A percentile compares a stretch with the other conserved stretches of the same genome.
Conservation (phyloP, 495 filamentous ascomycete genomes). For the Daldinia caldariorum region DNA sequence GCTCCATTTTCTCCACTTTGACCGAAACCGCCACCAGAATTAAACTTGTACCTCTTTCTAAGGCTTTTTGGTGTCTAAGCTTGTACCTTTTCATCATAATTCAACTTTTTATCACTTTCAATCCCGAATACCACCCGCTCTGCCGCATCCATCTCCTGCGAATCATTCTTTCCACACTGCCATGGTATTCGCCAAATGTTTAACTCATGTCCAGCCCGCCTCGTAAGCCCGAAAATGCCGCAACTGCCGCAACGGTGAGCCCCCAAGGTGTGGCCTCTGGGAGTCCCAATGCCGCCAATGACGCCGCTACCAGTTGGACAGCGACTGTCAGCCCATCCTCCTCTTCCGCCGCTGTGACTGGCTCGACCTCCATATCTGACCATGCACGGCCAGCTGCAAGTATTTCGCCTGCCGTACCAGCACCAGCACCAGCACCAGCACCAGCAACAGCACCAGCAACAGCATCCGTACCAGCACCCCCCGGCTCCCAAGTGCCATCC, state of each 20-base stretch:
- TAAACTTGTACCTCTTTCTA: slow-evolving; percentile 28
- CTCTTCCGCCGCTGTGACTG: slow-evolving; percentile 40
- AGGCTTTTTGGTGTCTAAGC: slow-evolving; percentile 16
- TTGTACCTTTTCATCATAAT: slow-evolving; percentile 42
- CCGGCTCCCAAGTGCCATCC: slow-evolving; percentile 42
- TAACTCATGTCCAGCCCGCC: slow-evolving; percentile 61
- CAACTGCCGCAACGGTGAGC: slow-evolving; percentile 61
- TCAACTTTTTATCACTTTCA: slow-evolving; percentile 27
- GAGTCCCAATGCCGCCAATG: slow-evolving; percentile 37
- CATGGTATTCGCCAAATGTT: slow-evolving; percentile 57
- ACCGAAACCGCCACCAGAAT: slow-evolving; percentile 41
- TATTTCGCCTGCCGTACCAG: slow-evolving; percentile 44
- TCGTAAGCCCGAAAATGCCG: slow-evolving; percentile 58
- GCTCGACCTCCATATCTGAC: slow-evolving; percentile 43
- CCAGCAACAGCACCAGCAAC: slow-evolving; percentile 36
- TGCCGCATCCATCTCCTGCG: slow-evolving; percentile 25
- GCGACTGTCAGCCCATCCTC: slow-evolving; percentile 44
- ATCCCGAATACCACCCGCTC: slow-evolving; percentile 38
- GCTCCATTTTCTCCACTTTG: slow-evolving; percentile 32
- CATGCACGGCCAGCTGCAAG: slow-evolving; percentile 41
- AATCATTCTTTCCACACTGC: slow-evolving; percentile 49
- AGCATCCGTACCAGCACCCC: slow-evolving; percentile 35
- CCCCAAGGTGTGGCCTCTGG: slow-evolving; percentile 46
- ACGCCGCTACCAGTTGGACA: slow-evolving; percentile 40
- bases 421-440: slow-evolving; percentile 37